A percentile compares a stretch with the other conserved stretches of the same genome.
Evolutionary conservation across 768 basidiomycete species (phyloP).

Genomic region (Tylopilus vinaceipallidus): DNA sequence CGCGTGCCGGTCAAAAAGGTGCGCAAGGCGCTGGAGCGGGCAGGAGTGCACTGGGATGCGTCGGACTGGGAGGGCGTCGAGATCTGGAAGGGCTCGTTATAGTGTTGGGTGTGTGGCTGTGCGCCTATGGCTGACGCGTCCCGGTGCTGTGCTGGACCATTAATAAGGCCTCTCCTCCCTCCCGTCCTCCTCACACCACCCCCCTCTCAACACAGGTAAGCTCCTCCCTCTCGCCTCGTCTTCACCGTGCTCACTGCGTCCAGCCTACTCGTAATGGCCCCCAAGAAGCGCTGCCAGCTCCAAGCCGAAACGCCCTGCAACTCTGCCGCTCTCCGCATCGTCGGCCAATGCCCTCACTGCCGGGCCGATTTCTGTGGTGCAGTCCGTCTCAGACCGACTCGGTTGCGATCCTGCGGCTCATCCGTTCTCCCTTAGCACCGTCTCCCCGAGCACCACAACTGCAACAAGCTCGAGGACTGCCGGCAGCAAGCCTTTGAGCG

Average conservation of each 20-base stretch:
- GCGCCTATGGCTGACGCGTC: slow-evolving; percentile 32
- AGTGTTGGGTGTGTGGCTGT: slow-evolving; percentile 24
- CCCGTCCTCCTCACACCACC: background rate
- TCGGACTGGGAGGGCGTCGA: slow-evolving; percentile 82
- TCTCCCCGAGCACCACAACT: slow-evolving; percentile 85
- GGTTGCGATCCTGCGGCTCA: slow-evolving; percentile 9
- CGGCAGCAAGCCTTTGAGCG: slow-evolving; percentile 83
- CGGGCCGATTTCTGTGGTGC: slow-evolving; percentile 71
- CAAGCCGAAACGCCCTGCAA: slow-evolving; percentile 54
- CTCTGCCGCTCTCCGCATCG: slow-evolving; percentile 77
- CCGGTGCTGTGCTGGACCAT: slow-evolving; percentile 24
- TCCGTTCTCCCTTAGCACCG: slow-evolving; percentile 58
- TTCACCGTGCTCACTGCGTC: background rate
- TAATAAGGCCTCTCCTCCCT: slow-evolving; percentile 22
- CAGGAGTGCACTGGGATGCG: slow-evolving; percentile 55
- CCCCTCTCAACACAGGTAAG: background rate
- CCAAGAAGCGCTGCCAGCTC: slow-evolving; percentile 88
- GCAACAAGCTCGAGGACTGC: slow-evolving; percentile 81
- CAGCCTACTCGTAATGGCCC: slow-evolving; percentile 51
- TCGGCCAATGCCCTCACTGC: slow-evolving; percentile 84
- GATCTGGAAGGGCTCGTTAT: slow-evolving; percentile 53
- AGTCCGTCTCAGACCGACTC: slow-evolving; percentile 42
- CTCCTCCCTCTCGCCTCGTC: background rate
- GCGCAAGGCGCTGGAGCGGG: slow-evolving; percentile 56
- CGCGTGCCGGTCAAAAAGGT: slow-evolving; percentile 61